These are phyloP conservation scores for Coemansia furcata DNA, from an alignment of 192 early-diverging fungal genomes.

Conservation along the genomic window DNA sequence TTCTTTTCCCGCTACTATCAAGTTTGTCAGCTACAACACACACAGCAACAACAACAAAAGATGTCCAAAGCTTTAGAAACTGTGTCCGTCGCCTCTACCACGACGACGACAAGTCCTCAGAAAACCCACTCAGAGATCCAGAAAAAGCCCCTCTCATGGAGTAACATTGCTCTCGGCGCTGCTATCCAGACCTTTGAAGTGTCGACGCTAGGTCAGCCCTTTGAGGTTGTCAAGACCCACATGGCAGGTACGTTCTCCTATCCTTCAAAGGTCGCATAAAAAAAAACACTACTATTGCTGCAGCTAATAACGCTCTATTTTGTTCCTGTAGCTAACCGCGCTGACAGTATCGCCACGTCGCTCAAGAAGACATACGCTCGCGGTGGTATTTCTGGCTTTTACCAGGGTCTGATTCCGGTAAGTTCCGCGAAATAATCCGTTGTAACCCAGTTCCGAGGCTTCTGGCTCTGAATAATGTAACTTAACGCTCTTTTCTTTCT, in stretches of 20 bases:
- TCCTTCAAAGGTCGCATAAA: neutral
- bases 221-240: conserved; percentile 95
- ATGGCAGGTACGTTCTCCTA: conserved; percentile 61
- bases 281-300: neutral
- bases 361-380: conserved; percentile 76
- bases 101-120: neutral
- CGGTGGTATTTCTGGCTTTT: conserved; percentile 90
- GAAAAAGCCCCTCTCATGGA: conserved; percentile 86
- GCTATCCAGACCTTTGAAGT: conserved; percentile 90
- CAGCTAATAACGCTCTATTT: neutral
- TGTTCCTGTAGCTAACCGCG: conserved; percentile 68
- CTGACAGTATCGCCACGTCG: conserved; percentile 70
- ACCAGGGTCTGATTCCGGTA: conserved; percentile 87
- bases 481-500: neutral
- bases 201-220: conserved; percentile 90
- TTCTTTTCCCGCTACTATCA: neutral
- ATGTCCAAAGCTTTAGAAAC: conserved; percentile 36
- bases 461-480: neutral
- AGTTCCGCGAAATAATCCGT: neutral
- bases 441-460: neutral
- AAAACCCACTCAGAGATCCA: conserved; percentile 32
- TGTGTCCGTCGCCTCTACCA: neutral
- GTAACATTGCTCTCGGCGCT: conserved; percentile 85
- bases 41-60: neutral
- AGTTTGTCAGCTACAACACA: neutral